phyloP scores from a whole-genome alignment of 2,329 filamentous ascomycete genomes.

The Plenodomus biglobosus region DNA sequence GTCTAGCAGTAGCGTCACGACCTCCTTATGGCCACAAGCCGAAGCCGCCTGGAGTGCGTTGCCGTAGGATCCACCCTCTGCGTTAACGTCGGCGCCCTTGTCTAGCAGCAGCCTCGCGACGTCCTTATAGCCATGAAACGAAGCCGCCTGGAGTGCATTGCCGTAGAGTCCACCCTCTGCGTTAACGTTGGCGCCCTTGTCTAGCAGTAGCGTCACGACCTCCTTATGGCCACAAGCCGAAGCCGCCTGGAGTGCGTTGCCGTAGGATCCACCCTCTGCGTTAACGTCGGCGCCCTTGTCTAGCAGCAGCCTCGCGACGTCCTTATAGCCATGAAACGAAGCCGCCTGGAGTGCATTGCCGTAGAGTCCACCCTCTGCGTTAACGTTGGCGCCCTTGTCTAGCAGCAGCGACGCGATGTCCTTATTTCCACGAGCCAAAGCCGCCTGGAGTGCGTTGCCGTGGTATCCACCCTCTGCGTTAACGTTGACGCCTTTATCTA shows the following conservation, averaged over 20 bases:
- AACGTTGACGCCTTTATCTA: constrained; percentile 1
- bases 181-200: not conserved
- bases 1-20: no score
- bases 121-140: no score
- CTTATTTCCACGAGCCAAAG: not conserved
- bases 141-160: no score
- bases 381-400: constrained; percentile 1
- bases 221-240: not conserved
- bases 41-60: no score
- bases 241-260: constrained; percentile 4
- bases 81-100: no score
- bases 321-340: not conserved
- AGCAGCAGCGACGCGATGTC: not conserved
- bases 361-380: not conserved
- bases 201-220: constrained; percentile 2
- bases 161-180: no score
- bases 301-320: constrained; percentile 1
- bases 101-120: no score
- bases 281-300: not conserved
- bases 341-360: constrained; percentile 8
- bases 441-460: not conserved
- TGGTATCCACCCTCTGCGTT: not conserved
- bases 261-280: not conserved
- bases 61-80: no score
- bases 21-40: no score